Evolutionary conservation across 768 basidiomycete genomes (phyloP).

Genomic region (Suillus subalutaceus): DNA sequence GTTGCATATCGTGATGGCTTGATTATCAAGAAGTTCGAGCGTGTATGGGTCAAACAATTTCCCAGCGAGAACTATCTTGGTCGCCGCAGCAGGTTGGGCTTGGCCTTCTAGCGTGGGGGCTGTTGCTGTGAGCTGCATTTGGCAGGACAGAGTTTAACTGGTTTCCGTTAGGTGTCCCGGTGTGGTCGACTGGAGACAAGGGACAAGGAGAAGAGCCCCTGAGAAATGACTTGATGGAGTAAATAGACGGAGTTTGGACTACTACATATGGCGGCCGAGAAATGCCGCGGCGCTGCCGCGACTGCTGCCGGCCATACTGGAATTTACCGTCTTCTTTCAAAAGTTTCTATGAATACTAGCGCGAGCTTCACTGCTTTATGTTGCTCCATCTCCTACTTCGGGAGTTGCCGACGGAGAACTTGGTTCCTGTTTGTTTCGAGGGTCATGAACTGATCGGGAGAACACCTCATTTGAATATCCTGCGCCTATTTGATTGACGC

Average conservation of each 20-base stretch:
- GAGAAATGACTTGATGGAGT: conserved; percentile 1
- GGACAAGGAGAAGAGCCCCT: background rate
- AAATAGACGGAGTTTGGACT: background rate
- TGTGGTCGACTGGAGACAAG: background rate
- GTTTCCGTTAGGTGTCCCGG: background rate
- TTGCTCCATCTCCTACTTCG: background rate
- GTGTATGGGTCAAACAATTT: conserved; percentile 53
- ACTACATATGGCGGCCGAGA: background rate
- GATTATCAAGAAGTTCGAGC: conserved; percentile 44
- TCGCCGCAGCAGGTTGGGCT: conserved; percentile 14
- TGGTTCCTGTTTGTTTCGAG: background rate
- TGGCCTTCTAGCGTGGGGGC: background rate
- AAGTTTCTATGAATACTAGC: background rate
- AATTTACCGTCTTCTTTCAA: background rate
- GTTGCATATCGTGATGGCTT: conserved; percentile 50
- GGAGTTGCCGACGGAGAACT: background rate
- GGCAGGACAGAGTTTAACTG: background rate
- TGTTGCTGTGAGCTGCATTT: background rate
- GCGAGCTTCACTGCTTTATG: background rate
- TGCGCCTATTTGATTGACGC: background rate
- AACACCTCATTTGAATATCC: background rate
- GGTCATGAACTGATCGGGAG: background rate
- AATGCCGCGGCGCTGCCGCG: background rate
- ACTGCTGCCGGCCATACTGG: background rate
- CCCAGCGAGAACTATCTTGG: conserved; percentile 40